phyloP scores from a whole-genome alignment of 805 yeast species.

The Cyberlindnera nakhonratchasimensis region DNA sequence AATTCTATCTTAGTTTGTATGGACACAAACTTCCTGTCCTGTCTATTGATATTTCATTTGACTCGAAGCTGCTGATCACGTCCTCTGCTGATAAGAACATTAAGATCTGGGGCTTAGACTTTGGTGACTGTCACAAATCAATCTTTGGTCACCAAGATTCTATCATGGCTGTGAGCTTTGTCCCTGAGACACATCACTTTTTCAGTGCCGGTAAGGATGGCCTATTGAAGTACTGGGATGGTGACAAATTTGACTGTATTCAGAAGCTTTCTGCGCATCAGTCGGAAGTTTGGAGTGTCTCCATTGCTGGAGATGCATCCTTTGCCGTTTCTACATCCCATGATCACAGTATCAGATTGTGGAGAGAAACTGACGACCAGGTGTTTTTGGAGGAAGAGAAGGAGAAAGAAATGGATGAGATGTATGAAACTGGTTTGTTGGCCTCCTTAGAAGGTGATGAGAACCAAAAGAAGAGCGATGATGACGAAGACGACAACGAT shows the following conservation, averaged over 20 bases:
- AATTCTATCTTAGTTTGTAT: conserved; percentile 82
- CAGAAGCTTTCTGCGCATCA: conserved; percentile 87
- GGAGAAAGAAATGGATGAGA: conserved; percentile 91
- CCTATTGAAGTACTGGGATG: conserved; percentile 94
- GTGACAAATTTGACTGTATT: conserved; percentile 91
- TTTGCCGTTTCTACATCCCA: conserved; percentile 82
- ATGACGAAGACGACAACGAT: conserved; percentile 37
- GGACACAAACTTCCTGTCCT: conserved; percentile 97
- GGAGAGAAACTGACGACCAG: conserved; percentile 92
- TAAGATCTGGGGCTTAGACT: conserved; percentile 97
- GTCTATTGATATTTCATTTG: conserved; percentile 85
- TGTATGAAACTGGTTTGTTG: conserved; percentile 77
- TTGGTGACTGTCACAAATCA: conserved; percentile 98
- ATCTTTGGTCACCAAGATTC: conserved; percentile 97
- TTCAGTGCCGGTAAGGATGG: conserved; percentile 90
- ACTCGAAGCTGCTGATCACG: conserved; percentile 82
- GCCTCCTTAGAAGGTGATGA: conserved; percentile 61
- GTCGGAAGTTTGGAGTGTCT: conserved; percentile 89
- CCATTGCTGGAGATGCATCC: conserved; percentile 69
- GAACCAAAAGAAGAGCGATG: conserved; percentile 36
- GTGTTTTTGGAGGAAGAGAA: conserved; percentile 96
- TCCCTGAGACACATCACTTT: conserved; percentile 84
- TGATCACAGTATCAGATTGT: conserved; percentile 89
- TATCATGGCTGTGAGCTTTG: conserved; percentile 80
- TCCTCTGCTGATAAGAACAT: conserved; percentile 97